Conservation (phyloP, 306 rosid genomes). For the Ochetophila trinervis region DNA sequence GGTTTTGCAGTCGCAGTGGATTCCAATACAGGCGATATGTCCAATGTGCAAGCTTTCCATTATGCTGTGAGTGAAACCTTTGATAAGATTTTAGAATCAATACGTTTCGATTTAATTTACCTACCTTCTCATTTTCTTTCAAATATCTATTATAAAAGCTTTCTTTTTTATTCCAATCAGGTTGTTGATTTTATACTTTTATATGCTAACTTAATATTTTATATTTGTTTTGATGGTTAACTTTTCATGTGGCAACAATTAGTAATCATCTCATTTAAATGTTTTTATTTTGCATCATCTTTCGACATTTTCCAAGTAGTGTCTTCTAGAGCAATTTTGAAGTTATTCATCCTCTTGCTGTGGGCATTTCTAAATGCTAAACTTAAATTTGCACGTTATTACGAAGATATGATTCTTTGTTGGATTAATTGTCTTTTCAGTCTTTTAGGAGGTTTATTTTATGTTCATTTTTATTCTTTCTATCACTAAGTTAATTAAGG, state of each 20-base stretch:
- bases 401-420: constrained; percentile 11
- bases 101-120: constrained; percentile 11
- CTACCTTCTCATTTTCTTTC: background rate
- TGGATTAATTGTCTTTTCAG: constrained; percentile 5
- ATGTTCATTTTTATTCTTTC: background rate
- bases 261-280: background rate
- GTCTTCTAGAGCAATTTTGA: constrained; percentile 2
- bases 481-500: background rate
- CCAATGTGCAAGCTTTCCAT: constrained; percentile 72
- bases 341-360: constrained; percentile 2
- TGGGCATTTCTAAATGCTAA: background rate
- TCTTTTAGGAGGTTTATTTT: background rate
- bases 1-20: constrained; percentile 79
- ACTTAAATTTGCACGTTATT: background rate
- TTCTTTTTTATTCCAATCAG: background rate
- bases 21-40: constrained; percentile 50
- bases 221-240: too few species aligned
- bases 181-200: background rate
- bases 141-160: background rate
- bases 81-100: constrained; percentile 15
- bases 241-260: background rate
- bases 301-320: background rate
- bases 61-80: constrained; percentile 70
- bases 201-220: background rate
- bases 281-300: background rate